Base-by-base conservation (phyloP, 129 eudicot genomes). In the Pulicaria dysenterica region DNA sequence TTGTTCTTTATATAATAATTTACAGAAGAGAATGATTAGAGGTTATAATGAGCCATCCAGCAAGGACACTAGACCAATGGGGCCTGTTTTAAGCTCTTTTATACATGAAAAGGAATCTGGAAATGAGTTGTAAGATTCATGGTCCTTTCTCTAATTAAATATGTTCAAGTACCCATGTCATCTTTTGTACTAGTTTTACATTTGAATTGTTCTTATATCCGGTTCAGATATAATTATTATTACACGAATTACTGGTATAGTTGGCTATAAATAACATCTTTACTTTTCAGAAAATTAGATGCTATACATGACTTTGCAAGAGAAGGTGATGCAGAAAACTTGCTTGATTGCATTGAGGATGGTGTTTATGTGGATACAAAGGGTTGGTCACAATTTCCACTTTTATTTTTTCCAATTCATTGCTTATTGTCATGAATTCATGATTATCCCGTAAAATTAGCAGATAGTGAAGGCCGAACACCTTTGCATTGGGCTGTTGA, bases 401-500 rank as follows among this genome's bases (percentile, higher is more conserved):
- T 24, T 24, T 24, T 38, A 19, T 13, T 19, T 4, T 12, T 19
- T 49, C 16, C 43, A 54, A 15, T 41, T 63, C 55, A 15, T 16
- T 70, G 13, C 54, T 24, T 48, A 19, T 51, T 63, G 40, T 58
- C 45, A 46, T 53, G 8, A 51, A 71, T 71, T 58, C 45, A 46
- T 53, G 8, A 51, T 74, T 71, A 31, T 73, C 48, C 53, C 41
- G 10, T 8, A 8, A 64, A 51, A 51, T 10, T 67, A 79, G 82
- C 87, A 93, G 98, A 89, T 74, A 89, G 98, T 53, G 95, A 89
- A 67, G 96, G 91, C 8, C 90, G 95, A 56, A 89, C 85, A 16
- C 85, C 96, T 47, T 78, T 89, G 79, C 98, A 85, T 81, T 83
- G 95, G 96, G 92, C 95, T 75, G 98, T 89, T 11, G 95, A 87